Evolutionary conservation across 2,329 filamentous ascomycete genomes (phyloP), one percentile per base, ranked within the genome.

Genomic region (Arthrobotrys musiformis): DNA sequence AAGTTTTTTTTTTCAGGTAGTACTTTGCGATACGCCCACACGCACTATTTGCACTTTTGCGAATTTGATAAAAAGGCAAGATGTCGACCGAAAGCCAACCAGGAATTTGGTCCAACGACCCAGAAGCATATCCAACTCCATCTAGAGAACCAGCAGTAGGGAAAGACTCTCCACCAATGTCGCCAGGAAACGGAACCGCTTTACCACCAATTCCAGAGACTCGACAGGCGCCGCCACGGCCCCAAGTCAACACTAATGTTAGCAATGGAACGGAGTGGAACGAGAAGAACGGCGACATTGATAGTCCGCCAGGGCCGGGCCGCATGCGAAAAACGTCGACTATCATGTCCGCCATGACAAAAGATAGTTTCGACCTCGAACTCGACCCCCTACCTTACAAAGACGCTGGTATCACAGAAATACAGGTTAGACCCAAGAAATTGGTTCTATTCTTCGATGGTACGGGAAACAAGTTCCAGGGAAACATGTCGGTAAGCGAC

Each of bases 371-470:
- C 30, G 74, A 73, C 26, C 63, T 78, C 13, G 74, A 78, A 24
- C 15, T 78, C 1, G 74, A 78, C 33, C 62, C 74, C 11, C 40
- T 78, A 22, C 74, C 74, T 1, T 78, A 68, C 44, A 77, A 63
- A 56, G 73, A 77, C 26, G 68, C 61, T 17, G 74, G 74, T 13
- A 50, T 78, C 40, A 72, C 68, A 30, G 68, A 73, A 68, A 78
- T 78, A n/a, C 68, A 78, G 33, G 74, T 78, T 22, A 52, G 69
- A 30, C 62, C 63, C 2, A 78, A 78, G 54, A 89, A 89, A 80
- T 85, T 90, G 13, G 85, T 90, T 8, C 83, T 90, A 0, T 90
- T 89, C 80, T 90, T 90, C 66, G 89, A 90, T 62, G 89, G 89
- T 4, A 90, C 89, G 0, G 89, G 88, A 0, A 90, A 90, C 80